Percentiles rank a stretch among this genome's conserved stretches.
These are phyloP conservation scores for Hypholoma sublateritium DNA, from an alignment of 768 basidiomycete species.

Conservation along the genomic window DNA sequence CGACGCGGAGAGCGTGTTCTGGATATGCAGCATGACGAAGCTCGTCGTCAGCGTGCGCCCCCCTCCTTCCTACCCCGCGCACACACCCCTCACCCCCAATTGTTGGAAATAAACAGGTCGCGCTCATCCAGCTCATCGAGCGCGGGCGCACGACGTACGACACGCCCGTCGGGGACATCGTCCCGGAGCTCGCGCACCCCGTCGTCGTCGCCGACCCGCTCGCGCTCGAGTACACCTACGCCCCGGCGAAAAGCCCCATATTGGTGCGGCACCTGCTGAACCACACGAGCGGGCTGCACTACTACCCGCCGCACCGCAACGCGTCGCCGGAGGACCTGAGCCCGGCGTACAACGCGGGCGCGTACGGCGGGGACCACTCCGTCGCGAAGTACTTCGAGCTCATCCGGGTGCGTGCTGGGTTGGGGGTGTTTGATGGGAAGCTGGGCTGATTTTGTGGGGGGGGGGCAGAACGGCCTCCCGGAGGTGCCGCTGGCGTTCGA, in stretches of 20 bases:
- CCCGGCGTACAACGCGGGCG: slow-evolving; percentile 12
- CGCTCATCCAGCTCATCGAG: not conserved
- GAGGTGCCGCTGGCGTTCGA: slow-evolving; percentile 25
- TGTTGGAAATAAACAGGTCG: too few species aligned
- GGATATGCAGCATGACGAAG: too few species aligned
- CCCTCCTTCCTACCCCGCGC: too few species aligned
- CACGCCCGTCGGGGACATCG: not conserved
- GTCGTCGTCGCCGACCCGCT: not conserved
- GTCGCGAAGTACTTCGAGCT: slow-evolving; percentile 14
- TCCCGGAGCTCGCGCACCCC: not conserved
- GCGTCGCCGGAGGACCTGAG: slow-evolving; percentile 10
- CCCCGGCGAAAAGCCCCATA: slow-evolving; percentile 17
- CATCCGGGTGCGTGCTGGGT: too few species aligned
- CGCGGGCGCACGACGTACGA: not conserved
- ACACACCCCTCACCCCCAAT: too few species aligned
- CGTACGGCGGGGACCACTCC: slow-evolving; percentile 15
- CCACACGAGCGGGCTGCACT: slow-evolving; percentile 26
- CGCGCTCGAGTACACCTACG: not conserved
- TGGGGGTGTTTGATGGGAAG: not conserved
- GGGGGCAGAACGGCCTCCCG: slow-evolving; percentile 18
- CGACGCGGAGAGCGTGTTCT: too few species aligned
- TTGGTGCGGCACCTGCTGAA: slow-evolving; percentile 25
- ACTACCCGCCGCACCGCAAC: slow-evolving; percentile 3
- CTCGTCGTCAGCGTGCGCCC: too few species aligned
- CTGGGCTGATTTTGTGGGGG: not conserved